A percentile compares a stretch with the other conserved stretches of the same genome.
These are phyloP conservation scores for Candolleomyces eurysporus DNA, from an alignment of 768 basidiomycete genomes.

Conservation along the genomic window DNA sequence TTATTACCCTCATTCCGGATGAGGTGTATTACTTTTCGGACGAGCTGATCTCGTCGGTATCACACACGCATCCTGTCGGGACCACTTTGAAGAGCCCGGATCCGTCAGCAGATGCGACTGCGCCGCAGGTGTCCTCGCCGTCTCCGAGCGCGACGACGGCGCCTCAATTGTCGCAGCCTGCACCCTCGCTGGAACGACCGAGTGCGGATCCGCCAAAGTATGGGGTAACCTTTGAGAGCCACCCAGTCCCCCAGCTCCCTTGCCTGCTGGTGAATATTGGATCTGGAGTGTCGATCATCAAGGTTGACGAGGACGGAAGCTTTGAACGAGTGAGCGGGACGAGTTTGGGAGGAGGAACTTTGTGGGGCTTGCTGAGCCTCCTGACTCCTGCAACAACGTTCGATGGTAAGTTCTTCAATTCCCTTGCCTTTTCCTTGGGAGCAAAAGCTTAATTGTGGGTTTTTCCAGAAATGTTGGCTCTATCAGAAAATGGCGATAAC, in stretches of 20 bases:
- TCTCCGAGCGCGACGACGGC: slow-evolving; percentile 9
- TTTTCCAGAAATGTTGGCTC: slow-evolving; percentile 83
- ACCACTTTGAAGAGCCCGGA: background rate
- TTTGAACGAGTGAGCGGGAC: slow-evolving; percentile 98
- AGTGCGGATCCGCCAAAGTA: slow-evolving; percentile 89
- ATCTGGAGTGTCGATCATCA: slow-evolving; percentile 96
- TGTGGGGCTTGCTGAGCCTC: slow-evolving; percentile 94
- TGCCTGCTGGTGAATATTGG: slow-evolving; percentile 98
- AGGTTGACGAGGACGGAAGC: slow-evolving; percentile 91
- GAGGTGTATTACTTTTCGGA: slow-evolving; percentile 99
- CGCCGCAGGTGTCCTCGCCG: slow-evolving; percentile 17
- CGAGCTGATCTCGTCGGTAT: slow-evolving; percentile 78
- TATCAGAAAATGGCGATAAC: slow-evolving; percentile 95
- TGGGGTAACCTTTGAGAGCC: slow-evolving; percentile 81
- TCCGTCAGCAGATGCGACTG: slow-evolving; percentile 10
- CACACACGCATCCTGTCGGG: slow-evolving; percentile 25
- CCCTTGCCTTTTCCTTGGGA: slow-evolving; percentile 3
- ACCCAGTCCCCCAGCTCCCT: slow-evolving; percentile 85
- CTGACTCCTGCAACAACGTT: slow-evolving; percentile 94
- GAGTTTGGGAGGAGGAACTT: slow-evolving; percentile 92
- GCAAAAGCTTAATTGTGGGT: slow-evolving; percentile 9
- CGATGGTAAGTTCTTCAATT: slow-evolving; percentile 68
- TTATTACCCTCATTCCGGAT: slow-evolving; percentile 92
- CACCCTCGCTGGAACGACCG: slow-evolving; percentile 65
- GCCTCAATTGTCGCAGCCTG: slow-evolving; percentile 5